Conservation (phyloP, 2,329 filamentous ascomycete genomes). For the Xenosphaeropsis pyriputrescens region DNA sequence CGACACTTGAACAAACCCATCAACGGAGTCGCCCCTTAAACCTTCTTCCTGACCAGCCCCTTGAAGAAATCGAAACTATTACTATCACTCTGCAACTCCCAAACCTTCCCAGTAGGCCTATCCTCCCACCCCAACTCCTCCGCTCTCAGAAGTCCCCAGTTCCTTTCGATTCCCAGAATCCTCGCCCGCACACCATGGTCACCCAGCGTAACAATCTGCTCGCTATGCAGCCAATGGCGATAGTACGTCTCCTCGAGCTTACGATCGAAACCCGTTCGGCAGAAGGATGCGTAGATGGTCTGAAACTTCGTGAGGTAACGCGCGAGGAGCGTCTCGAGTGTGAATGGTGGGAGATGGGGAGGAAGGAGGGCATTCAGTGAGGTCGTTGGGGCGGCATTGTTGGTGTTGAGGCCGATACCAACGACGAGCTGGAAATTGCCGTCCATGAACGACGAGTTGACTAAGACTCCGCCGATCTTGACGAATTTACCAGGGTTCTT, state of each 20-base stretch:
- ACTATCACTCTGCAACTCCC: conserved; percentile 84
- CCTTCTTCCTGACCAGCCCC: conserved; percentile 70
- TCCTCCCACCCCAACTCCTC: conserved; percentile 70
- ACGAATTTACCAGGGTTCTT: conserved; percentile 44
- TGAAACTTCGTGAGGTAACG: conserved; percentile 69
- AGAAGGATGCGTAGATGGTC: conserved; percentile 60
- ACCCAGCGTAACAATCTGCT: conserved; percentile 54
- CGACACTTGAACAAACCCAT: too few relatives aligned
- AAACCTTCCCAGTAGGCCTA: conserved; percentile 59
- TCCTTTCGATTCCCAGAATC: conserved; percentile 77
- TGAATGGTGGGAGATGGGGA: conserved; percentile 36
- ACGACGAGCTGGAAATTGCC: conserved; percentile 73
- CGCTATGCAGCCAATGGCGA: conserved; percentile 70
- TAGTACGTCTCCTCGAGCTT: conserved; percentile 69
- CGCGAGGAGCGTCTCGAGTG: conserved; percentile 68
- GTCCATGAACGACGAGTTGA: conserved; percentile 70
- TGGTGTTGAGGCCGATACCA: conserved; percentile 76
- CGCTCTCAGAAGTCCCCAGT: conserved; percentile 77
- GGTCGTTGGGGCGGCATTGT: conserved; percentile 74
- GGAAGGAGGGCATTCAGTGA: conserved; percentile 64
- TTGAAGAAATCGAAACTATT: conserved; percentile 98
- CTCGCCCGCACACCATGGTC: conserved; percentile 61
- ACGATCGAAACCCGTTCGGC: conserved; percentile 57
- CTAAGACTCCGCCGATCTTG: conserved; percentile 87
- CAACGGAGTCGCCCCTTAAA: conserved; percentile 3